Base-by-base conservation (phyloP, 352 stramenopile genomes). In the Pythium coloratum region DNA sequence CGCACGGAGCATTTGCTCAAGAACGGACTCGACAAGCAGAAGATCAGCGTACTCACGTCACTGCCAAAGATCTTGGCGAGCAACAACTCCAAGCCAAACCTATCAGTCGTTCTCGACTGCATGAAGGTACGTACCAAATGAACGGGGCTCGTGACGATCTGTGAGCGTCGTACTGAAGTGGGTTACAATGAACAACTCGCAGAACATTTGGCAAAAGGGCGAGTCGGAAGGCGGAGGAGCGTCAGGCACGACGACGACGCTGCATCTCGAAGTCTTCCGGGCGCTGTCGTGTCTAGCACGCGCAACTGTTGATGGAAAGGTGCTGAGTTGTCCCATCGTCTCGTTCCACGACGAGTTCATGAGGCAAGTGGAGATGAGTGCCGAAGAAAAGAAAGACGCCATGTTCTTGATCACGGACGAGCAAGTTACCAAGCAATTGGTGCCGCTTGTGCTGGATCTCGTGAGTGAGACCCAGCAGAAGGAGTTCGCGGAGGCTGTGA, bases 381-480 rank as follows among this genome's bases (percentile, higher is more conserved):
- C 66, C 18, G 74, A 80, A 33, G 82, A 91, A 42, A 88, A 80
- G 59, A 77, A 82, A 24, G 76, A 90, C 28, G 76, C 73, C 0
- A 74, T 90, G 12, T 93, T 90, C 65, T 63, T 94, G 42, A 62
- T 94, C 3, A 78, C 81, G 13, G 82, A 94, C 55, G 86, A 94
- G 55, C 86, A 94, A 71, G 74, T 94, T 14, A 34, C 71, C 26
- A 93, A 92, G 62, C 78, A 89, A 50, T n/a, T 94, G 18, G 66
- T 92, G 4, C 86, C 86, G 10, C 69, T 93, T 18, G 79, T 79
- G 2, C 80, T 94, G 12, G 86, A 94, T 49, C 78, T 93, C 33
- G 77, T 94, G 24, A 46, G 74, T 14, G 86, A 94, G 28, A 90
- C 80, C n/a, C 81, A 91, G 34, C 80, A 90, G 30, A 94, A 94